These are phyloP conservation scores for Hypoxylon cercidicola DNA, from an alignment of 495 filamentous ascomycete genomes.

Conservation along the genomic window DNA sequence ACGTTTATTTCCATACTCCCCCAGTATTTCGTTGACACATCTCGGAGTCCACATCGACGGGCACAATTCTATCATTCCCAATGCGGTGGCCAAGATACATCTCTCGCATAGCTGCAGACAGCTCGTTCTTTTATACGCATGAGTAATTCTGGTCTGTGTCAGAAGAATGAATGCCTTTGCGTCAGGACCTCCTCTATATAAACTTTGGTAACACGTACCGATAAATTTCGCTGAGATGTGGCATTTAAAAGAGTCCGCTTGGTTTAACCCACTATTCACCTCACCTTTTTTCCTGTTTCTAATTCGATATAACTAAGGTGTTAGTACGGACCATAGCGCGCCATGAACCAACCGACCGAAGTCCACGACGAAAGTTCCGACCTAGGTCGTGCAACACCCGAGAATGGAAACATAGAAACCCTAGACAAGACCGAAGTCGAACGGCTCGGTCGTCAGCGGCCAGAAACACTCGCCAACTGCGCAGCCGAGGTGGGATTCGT, in stretches of 20 bases:
- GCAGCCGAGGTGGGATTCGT: conserved; percentile 76
- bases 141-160: conserved; percentile 1
- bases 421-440: conserved; percentile 61
- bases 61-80: conserved; percentile 29
- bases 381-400: conserved; percentile 9
- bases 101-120: conserved; percentile 32
- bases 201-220: neutral
- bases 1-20: neutral
- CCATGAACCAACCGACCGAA: conserved; percentile 28
- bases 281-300: neutral
- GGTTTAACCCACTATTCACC: neutral
- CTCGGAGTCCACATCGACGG: conserved; percentile 14
- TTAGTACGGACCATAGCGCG: neutral
- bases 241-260: neutral
- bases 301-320: neutral
- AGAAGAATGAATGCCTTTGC: neutral
- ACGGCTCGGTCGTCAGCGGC: conserved; percentile 75
- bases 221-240: neutral
- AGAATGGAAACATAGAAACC: conserved; percentile 21
- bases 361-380: conserved; percentile 14
- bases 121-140: conserved; percentile 19
- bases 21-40: conserved; percentile 1
- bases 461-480: conserved; percentile 68
- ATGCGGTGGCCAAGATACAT: conserved; percentile 33
- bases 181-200: conserved; percentile 12